These are phyloP conservation scores for Knoxdaviesia capensis DNA, from an alignment of 2,329 filamentous ascomycete genomes.

Conservation along the genomic window DNA sequence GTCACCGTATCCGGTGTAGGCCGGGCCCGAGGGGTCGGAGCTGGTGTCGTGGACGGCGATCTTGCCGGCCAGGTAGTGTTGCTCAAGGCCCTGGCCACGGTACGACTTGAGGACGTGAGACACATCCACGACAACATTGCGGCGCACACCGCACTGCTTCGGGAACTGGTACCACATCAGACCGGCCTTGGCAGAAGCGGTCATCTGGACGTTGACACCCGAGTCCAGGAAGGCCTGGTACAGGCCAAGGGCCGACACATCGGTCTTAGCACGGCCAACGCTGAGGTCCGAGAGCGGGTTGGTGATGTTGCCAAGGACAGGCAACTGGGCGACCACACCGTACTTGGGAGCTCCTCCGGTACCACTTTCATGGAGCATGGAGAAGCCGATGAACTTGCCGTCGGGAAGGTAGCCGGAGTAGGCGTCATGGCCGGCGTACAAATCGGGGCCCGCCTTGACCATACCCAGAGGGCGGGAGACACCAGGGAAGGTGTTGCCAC, in stretches of 20 bases:
- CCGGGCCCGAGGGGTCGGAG: conserved; percentile 7
- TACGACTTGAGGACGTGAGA: conserved; percentile 46
- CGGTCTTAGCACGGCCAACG: conserved; percentile 28
- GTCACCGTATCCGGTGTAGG: conserved; percentile 38
- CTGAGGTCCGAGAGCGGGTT: conserved; percentile 36
- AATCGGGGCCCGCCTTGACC: conserved; percentile 28
- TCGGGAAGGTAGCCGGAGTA: conserved; percentile 30
- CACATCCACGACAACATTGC: conserved; percentile 39
- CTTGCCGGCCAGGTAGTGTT: conserved; percentile 39
- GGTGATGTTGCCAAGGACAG: conserved; percentile 23
- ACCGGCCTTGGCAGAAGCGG: conserved; percentile 33
- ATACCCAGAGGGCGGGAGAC: conserved; percentile 26
- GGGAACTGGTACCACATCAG: conserved; percentile 43
- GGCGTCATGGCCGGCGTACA: conserved; percentile 25
- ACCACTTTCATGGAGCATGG: conserved; percentile 44
- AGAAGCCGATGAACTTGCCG: conserved; percentile 38
- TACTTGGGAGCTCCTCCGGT: conserved; percentile 54
- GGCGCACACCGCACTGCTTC: conserved; percentile 10
- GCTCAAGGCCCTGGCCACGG: conserved; percentile 37
- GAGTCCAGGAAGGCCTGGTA: conserved; percentile 35
- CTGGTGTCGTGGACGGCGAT: conserved; percentile 22
- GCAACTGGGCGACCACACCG: conserved; percentile 42
- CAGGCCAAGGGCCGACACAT: conserved; percentile 37
- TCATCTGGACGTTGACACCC: conserved; percentile 35
- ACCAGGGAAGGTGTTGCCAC: conserved; percentile 29